phyloP scores from a whole-genome alignment of 1,284 basidiomycete genomes.

The Rhizoctonia solani region DNA sequence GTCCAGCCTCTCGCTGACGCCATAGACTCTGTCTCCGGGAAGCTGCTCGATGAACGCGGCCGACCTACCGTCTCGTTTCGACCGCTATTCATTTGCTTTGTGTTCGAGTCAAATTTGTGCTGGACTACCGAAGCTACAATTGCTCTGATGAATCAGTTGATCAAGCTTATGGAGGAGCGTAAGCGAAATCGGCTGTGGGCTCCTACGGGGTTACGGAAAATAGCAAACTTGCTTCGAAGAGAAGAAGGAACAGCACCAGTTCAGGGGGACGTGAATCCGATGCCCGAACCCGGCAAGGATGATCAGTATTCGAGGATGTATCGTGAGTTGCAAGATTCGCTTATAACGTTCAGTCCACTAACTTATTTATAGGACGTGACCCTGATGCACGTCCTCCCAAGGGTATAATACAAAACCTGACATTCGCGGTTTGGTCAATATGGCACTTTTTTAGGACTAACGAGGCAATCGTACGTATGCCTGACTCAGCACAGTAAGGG shows the following conservation, averaged over 20 bases:
- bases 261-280: conserved; percentile 46
- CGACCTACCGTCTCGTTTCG: conserved; percentile 44
- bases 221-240: conserved; percentile 48
- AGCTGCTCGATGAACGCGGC: conserved; percentile 38
- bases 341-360: no score
- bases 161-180: conserved; percentile 49
- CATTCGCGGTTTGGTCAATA: conserved; percentile 47
- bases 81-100: conserved; percentile 54
- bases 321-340: conserved; percentile 44
- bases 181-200: conserved; percentile 54
- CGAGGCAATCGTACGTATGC: conserved; percentile 51
- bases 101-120: conserved; percentile 54
- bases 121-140: conserved; percentile 52
- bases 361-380: conserved; percentile 47
- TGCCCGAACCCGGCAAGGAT: conserved; percentile 43
- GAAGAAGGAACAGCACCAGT: conserved; percentile 44
- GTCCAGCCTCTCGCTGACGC: conserved; percentile 54
- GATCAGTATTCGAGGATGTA: conserved; percentile 44
- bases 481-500: neutral
- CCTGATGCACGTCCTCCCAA: conserved; percentile 56
- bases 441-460: conserved; percentile 52
- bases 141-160: conserved; percentile 52
- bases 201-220: conserved; percentile 53
- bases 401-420: conserved; percentile 50
- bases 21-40: conserved; percentile 46